phyloP scores from a whole-genome alignment of 768 basidiomycete genomes.

The Termitomyces sp. region DNA sequence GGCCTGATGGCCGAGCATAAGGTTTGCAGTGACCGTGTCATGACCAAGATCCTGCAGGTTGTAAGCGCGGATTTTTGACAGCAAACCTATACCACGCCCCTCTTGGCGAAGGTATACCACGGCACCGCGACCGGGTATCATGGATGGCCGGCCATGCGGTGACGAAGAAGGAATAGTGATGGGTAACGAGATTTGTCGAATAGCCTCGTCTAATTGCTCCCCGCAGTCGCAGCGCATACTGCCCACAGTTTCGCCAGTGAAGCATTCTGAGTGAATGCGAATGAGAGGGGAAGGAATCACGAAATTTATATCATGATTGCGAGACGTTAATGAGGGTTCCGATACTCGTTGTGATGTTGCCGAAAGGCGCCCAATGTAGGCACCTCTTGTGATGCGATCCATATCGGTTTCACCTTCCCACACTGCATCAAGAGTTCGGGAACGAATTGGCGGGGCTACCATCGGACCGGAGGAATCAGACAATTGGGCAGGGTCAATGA shows the following conservation, averaged over 20 bases:
- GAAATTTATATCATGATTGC: conserved; percentile 15
- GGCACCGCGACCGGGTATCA: conserved; percentile 81
- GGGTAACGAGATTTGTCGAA: conserved; percentile 78
- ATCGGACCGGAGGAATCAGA: conserved; percentile 30
- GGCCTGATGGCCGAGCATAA: conserved; percentile 90
- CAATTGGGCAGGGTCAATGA: conserved; percentile 87
- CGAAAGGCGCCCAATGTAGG: conserved; percentile 84
- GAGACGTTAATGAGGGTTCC: conserved; percentile 22
- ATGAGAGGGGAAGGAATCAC: conserved; percentile 72
- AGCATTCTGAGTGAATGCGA: conserved; percentile 97
- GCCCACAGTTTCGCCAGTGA: conserved; percentile 96
- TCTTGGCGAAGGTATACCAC: conserved; percentile 96
- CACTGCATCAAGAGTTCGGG: conserved; percentile 69
- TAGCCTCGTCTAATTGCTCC: conserved; percentile 97
- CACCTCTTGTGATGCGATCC: conserved; percentile 91
- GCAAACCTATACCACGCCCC: conserved; percentile 91
- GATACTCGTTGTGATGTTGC: conserved; percentile 43
- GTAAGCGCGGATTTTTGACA: conserved; percentile 96
- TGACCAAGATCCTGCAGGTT: conserved; percentile 97
- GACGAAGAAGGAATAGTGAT: conserved; percentile 38
- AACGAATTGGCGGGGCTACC: conserved; percentile 67
- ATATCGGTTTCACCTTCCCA: conserved; percentile 91
- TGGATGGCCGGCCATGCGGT: conserved; percentile 22
- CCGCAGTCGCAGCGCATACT: conserved; percentile 99
- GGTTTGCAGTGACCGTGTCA: conserved; percentile 97